Conservation (phyloP, 306 rosid genomes). For the Begonia masoniana region DNA sequence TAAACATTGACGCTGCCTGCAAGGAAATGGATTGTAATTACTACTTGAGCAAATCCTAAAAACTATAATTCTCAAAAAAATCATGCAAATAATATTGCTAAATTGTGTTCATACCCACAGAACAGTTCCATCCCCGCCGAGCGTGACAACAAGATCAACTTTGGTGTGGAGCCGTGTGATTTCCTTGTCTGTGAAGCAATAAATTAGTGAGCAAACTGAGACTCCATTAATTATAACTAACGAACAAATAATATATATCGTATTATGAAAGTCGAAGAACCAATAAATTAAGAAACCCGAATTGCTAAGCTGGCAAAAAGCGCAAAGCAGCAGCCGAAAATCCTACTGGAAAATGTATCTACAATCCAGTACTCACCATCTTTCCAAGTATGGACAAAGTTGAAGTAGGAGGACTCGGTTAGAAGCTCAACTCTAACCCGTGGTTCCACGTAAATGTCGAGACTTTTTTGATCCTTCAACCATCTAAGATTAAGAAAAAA, state of each 20-base stretch:
- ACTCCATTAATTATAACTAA: too few relatives aligned
- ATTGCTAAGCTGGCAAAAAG: not conserved
- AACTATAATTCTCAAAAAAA: not conserved
- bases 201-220: too few relatives aligned
- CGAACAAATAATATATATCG: too few relatives aligned
- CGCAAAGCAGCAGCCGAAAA: not conserved
- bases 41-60: not conserved
- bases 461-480: slow-evolving; percentile 62
- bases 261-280: too few relatives aligned
- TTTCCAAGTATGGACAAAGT: slow-evolving; percentile 74
- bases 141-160: slow-evolving; percentile 90
- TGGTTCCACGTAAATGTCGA: slow-evolving; percentile 78
- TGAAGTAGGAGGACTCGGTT: slow-evolving; percentile 59
- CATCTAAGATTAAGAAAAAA: slow-evolving; percentile 35
- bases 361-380: slow-evolving; percentile 47
- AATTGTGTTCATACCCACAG: slow-evolving; percentile 63
- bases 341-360: slow-evolving; percentile 1
- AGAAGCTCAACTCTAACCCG: slow-evolving; percentile 62
- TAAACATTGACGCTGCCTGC: slow-evolving; percentile 99
- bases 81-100: not conserved
- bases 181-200: slow-evolving; percentile 42
- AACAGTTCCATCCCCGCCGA: slow-evolving; percentile 97
- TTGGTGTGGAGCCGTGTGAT: slow-evolving; percentile 50
- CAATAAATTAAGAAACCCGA: too few relatives aligned
- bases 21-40: slow-evolving; percentile 5